Conservation (phyloP, 2,329 filamentous ascomycete genomes). For the Claviceps arundinis region DNA sequence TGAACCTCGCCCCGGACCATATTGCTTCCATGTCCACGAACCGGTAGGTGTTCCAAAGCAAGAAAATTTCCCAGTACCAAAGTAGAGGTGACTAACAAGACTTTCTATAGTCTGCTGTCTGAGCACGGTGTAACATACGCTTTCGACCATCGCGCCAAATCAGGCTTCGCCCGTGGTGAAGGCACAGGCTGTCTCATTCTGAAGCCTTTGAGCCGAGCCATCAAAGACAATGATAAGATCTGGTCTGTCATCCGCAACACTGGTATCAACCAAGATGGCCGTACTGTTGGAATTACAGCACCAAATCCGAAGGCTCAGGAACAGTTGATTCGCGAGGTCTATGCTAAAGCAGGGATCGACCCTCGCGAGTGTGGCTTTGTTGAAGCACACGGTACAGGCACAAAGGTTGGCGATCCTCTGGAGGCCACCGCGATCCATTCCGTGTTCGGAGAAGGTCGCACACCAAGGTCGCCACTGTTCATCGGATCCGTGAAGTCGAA, state of each 20-base stretch:
- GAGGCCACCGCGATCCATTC: conserved; percentile 35
- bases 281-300: conserved; percentile 32
- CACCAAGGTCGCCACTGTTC: conserved; percentile 25
- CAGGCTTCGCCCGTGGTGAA: conserved; percentile 48
- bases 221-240: conserved; percentile 41
- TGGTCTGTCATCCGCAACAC: conserved; percentile 36
- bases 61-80: background rate
- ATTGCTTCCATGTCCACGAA: conserved; percentile 15
- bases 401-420: conserved; percentile 39
- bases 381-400: conserved; percentile 45
- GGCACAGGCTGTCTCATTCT: conserved; percentile 41
- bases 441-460: conserved; percentile 26
- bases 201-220: conserved; percentile 41
- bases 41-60: background rate
- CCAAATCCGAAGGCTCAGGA: conserved; percentile 37
- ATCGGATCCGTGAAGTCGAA: conserved; percentile 38
- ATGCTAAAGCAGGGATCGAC: conserved; percentile 17
- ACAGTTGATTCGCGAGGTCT: conserved; percentile 24
- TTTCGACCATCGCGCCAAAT: conserved; percentile 15
- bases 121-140: conserved; percentile 25
- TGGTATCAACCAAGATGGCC: conserved; percentile 43
- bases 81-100: background rate
- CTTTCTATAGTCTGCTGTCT: background rate
- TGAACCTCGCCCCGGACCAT: conserved; percentile 32
- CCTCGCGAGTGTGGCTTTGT: conserved; percentile 20